A percentile compares a stretch with the other conserved stretches of the same genome.
Conservation (phyloP, 805 yeast genomes). For the Candida berthetii region DNA sequence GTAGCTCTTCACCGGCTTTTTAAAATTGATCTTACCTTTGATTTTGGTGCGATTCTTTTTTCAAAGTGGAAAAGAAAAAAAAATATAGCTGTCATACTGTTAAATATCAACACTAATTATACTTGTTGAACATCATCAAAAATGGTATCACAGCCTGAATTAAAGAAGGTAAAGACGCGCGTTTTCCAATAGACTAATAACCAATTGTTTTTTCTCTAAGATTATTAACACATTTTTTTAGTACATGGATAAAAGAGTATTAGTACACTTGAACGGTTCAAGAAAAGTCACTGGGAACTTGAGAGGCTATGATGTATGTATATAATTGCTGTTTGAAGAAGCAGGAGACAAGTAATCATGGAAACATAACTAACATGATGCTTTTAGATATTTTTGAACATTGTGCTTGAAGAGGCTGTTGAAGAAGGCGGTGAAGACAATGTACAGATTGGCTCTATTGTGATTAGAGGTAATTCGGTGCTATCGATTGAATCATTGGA, state of each 20-base stretch:
- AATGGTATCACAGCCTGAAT: slow-evolving; percentile 61
- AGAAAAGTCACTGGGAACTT: slow-evolving; percentile 75
- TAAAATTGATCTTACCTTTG: no score
- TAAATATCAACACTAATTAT: no score
- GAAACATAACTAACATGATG: neutral
- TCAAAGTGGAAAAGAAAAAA: no score
- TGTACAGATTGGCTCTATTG: slow-evolving; percentile 59
- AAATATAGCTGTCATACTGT: no score
- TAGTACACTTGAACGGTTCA: slow-evolving; percentile 71
- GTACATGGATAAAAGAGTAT: slow-evolving; percentile 75
- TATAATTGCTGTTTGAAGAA: no score
- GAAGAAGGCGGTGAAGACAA: slow-evolving; percentile 50
- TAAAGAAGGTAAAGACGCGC: slow-evolving; percentile 48
- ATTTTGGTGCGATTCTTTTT: no score
- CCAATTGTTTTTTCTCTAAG: no score
- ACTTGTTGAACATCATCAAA: slow-evolving; percentile 36
- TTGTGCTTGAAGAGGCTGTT: slow-evolving; percentile 65
- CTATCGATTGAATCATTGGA: slow-evolving; percentile 52
- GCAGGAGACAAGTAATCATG: no score
- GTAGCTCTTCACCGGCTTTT: no score
- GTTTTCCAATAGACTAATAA: no score
- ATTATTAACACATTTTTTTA: slow-evolving; percentile 16
- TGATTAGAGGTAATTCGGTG: slow-evolving; percentile 74
- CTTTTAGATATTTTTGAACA: slow-evolving; percentile 53
- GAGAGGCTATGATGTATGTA: slow-evolving; percentile 73